Conservation (phyloP, 306 rosid species). For the Begonia peltatifolia region DNA sequence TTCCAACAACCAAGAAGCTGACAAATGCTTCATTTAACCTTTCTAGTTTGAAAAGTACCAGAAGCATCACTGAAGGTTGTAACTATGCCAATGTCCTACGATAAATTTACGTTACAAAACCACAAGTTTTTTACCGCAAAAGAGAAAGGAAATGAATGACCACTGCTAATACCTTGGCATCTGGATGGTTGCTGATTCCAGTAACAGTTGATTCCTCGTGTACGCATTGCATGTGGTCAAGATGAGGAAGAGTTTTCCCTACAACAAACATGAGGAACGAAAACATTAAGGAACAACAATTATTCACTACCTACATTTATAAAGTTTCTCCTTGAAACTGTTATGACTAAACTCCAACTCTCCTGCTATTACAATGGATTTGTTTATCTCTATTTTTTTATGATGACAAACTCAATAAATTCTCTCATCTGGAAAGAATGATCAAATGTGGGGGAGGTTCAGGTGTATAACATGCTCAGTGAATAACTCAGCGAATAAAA, state of each 20-base stretch:
- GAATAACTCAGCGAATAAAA: no score
- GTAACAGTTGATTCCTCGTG: slow-evolving; percentile 43
- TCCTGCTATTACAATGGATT: no score
- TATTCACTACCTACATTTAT: no score
- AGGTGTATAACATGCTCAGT: no score
- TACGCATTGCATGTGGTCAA: slow-evolving; percentile 14
- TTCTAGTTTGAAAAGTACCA: slow-evolving; percentile 58
- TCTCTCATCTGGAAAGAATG: no score
- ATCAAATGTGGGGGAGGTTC: no score
- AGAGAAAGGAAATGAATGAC: slow-evolving; percentile 4
- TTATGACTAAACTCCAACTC: no score
- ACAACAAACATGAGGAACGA: no score
- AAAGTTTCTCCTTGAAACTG: no score
- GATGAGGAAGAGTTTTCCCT: slow-evolving; percentile 1
- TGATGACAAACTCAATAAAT: no score
- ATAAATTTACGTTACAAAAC: slow-evolving; percentile 10
- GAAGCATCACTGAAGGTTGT: slow-evolving; percentile 55
- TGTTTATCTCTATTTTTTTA: no score
- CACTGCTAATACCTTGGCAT: slow-evolving; percentile 51
- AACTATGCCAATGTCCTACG: slow-evolving; percentile 73
- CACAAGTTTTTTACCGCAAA: slow-evolving; percentile 6
- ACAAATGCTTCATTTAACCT: slow-evolving; percentile 60
- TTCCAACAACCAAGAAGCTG: slow-evolving; percentile 90
- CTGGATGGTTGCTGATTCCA: slow-evolving; percentile 24
- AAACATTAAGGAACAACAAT: no score